Conservation (phyloP, 768 basidiomycete genomes). For the Suillus subluteus region DNA sequence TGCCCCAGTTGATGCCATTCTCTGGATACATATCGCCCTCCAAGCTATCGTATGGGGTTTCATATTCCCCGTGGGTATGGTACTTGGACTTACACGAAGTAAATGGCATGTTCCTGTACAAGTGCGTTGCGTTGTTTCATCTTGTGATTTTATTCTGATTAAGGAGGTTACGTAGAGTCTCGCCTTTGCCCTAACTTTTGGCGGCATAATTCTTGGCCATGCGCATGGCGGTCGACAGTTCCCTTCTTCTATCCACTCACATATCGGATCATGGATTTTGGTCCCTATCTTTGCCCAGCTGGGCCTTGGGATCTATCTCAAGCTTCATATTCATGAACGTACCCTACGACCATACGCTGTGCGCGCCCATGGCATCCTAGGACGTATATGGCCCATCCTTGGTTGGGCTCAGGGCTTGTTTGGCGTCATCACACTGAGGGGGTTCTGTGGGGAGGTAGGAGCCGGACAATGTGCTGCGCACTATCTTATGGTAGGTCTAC, state of each 20-base stretch:
- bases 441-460: constrained; percentile 74
- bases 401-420: constrained; percentile 92
- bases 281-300: constrained; percentile 70
- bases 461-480: constrained; percentile 88
- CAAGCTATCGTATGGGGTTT: constrained; percentile 85
- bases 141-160: neutral
- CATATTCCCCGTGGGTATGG: constrained; percentile 85
- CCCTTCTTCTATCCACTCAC: constrained; percentile 72
- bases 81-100: constrained; percentile 74
- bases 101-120: constrained; percentile 92
- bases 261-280: constrained; percentile 55
- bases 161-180: constrained; percentile 47
- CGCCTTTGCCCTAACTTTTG: constrained; percentile 70
- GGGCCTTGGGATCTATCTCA: constrained; percentile 83
- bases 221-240: constrained; percentile 84
- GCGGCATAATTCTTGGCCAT: constrained; percentile 83
- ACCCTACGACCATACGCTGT: constrained; percentile 75
- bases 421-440: constrained; percentile 72
- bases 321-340: constrained; percentile 85
- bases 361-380: constrained; percentile 72
- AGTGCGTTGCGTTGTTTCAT: constrained; percentile 40
- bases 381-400: constrained; percentile 80
- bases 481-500: constrained; percentile 67
- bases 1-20: constrained; percentile 73
- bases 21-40: constrained; percentile 83